Evolutionary conservation across 2,329 filamentous ascomycete species (phyloP).

Genomic region (Huntiella bhutanensis): DNA sequence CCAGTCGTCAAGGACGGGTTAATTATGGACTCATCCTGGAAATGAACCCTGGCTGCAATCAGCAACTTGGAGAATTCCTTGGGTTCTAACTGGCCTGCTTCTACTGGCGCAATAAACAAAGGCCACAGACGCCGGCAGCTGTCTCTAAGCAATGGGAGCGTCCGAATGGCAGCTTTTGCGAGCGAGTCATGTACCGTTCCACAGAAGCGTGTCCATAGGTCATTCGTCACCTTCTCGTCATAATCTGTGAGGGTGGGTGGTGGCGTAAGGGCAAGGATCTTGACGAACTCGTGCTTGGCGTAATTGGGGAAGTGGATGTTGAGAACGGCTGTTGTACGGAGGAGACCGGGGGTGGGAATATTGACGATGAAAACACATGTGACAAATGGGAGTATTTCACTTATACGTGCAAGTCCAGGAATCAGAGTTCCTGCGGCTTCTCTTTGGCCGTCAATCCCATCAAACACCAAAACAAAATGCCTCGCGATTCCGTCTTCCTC

Average conservation of each 20-base stretch:
- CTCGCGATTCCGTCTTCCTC: constrained; percentile 16
- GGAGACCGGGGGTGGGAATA: constrained; percentile 46
- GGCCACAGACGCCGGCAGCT: constrained; percentile 66
- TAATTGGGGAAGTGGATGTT: constrained; percentile 76
- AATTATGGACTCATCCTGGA: constrained; percentile 54
- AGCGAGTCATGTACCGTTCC: constrained; percentile 76
- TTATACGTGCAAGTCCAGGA: constrained; percentile 61
- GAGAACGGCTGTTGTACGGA: constrained; percentile 51
- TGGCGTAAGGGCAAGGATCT: constrained; percentile 46
- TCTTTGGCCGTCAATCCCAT: constrained; percentile 68
- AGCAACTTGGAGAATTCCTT: constrained; percentile 75
- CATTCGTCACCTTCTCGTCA: constrained; percentile 34
- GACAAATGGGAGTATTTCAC: constrained; percentile 67
- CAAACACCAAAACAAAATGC: constrained; percentile 62
- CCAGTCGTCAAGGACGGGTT: constrained; percentile 38
- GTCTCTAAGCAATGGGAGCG: constrained; percentile 52
- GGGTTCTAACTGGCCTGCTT: constrained; percentile 51
- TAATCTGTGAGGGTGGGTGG: constrained; percentile 30
- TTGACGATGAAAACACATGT: constrained; percentile 62
- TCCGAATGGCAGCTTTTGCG: constrained; percentile 59
- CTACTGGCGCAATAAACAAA: constrained; percentile 60
- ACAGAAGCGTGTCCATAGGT: constrained; percentile 65
- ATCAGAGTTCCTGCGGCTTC: constrained; percentile 64
- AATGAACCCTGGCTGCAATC: constrained; percentile 46
- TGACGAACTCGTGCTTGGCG: constrained; percentile 57